These are phyloP conservation scores for Oxytropis ochrocephala DNA, from an alignment of 306 rosid species.

Conservation along the genomic window DNA sequence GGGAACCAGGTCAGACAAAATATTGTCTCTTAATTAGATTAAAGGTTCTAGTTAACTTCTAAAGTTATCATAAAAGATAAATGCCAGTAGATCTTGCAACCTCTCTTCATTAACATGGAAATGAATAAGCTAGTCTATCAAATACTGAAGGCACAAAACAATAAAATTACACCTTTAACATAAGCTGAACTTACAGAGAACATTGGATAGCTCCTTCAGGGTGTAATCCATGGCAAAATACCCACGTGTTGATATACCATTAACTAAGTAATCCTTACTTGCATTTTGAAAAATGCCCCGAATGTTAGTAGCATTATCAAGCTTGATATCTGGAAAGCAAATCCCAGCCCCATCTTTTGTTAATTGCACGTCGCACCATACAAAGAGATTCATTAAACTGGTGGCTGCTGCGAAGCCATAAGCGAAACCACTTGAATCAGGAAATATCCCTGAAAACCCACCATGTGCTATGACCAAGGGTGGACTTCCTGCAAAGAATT, in stretches of 20 bases:
- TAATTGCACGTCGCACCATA: slow-evolving; percentile 84
- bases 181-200: slow-evolving; percentile 30
- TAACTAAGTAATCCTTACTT: slow-evolving; percentile 32
- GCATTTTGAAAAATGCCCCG: background rate
- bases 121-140: background rate
- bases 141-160: background rate
- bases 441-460: slow-evolving; percentile 83
- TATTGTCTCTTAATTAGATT: no score
- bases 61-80: no score
- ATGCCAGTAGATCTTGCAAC: no score
- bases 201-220: slow-evolving; percentile 26
- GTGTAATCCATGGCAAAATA: slow-evolving; percentile 60
- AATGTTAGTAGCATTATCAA: slow-evolving; percentile 42
- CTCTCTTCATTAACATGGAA: background rate
- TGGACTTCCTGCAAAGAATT: slow-evolving; percentile 47
- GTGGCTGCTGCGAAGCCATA: slow-evolving; percentile 5
- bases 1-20: no score
- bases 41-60: no score
- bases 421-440: slow-evolving; percentile 52
- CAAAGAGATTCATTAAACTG: slow-evolving; percentile 24
- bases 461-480: slow-evolving; percentile 80
- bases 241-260: slow-evolving; percentile 43
- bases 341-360: slow-evolving; percentile 64
- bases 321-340: slow-evolving; percentile 51
- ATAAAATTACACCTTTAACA: background rate